These are phyloP conservation scores for Gracilariopsis chorda DNA, from an alignment of 23 red algal species.

Conservation along the genomic window DNA sequence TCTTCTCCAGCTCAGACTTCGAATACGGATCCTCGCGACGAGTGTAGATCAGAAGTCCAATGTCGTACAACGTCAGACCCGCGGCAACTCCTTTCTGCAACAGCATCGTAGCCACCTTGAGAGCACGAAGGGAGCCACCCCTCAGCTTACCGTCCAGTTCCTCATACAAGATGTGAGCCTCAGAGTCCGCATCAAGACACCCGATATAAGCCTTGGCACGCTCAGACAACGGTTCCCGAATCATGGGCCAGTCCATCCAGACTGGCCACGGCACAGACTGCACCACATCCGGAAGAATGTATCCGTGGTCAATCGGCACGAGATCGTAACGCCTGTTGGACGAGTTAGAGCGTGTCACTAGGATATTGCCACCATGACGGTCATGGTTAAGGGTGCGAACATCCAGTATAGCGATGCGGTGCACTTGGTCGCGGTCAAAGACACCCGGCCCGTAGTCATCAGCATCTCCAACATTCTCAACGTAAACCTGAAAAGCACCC, in stretches of 20 bases:
- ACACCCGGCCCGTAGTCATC: constrained; percentile 98
- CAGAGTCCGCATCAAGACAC: constrained; percentile 72
- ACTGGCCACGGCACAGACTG: constrained; percentile 86
- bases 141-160: constrained; percentile 74
- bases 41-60: constrained; percentile 84
- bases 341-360: constrained; percentile 58
- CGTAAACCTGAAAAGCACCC: constrained; percentile 97
- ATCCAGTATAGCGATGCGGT: constrained; percentile 92
- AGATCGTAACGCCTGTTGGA: constrained; percentile 50
- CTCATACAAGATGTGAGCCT: constrained; percentile 65
- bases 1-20: constrained; percentile 63
- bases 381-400: constrained; percentile 94
- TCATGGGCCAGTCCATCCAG: constrained; percentile 99
- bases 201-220: constrained; percentile 55
- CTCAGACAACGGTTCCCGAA: constrained; percentile 63
- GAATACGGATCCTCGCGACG: constrained; percentile 44
- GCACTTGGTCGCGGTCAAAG: constrained; percentile 84
- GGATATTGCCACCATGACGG: constrained; percentile 90
- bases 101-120: constrained; percentile 87
- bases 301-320: constrained; percentile 97
- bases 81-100: constrained; percentile 68
- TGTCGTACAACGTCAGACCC: constrained; percentile 87
- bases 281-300: constrained; percentile 78
- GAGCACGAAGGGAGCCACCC: constrained; percentile 50
- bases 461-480: constrained; percentile 91